A percentile compares a stretch with the other conserved stretches of the same genome.
These are phyloP conservation scores for Butyriboletus loyo DNA, from an alignment of 768 basidiomycete species.

Conservation along the genomic window DNA sequence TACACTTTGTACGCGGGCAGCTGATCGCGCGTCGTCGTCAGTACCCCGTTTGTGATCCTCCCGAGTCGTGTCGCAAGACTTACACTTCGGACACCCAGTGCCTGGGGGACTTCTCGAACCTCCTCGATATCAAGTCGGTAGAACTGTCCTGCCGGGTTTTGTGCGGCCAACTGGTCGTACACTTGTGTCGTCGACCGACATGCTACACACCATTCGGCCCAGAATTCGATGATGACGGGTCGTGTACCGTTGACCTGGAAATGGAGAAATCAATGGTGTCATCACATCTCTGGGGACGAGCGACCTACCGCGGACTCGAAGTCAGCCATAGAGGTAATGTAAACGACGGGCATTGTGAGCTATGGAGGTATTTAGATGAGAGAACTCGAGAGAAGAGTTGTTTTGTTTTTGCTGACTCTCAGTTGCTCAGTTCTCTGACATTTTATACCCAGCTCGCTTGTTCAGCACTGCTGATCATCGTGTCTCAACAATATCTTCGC, in stretches of 20 bases:
- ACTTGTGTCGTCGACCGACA: constrained; percentile 20
- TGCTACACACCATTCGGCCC: constrained; percentile 31
- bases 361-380: constrained; percentile 12
- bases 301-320: constrained; percentile 23
- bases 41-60: constrained; percentile 12
- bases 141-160: constrained; percentile 26
- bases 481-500: constrained; percentile 12
- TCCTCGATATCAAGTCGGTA: constrained; percentile 33
- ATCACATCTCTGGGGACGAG: background rate
- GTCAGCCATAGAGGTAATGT: constrained; percentile 26
- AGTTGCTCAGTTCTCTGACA: constrained; percentile 3
- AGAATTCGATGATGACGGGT: constrained; percentile 31
- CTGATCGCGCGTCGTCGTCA: constrained; percentile 18
- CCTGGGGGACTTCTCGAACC: constrained; percentile 23
- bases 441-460: constrained; percentile 31
- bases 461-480: constrained; percentile 6
- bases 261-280: constrained; percentile 5
- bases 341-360: constrained; percentile 21
- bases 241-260: constrained; percentile 17
- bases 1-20: constrained; percentile 31
- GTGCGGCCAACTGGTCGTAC: constrained; percentile 25
- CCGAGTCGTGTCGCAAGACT: constrained; percentile 3
- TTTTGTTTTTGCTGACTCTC: constrained; percentile 16
- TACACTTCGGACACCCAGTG: constrained; percentile 25
- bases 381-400: constrained; percentile 7